phyloP scores from a whole-genome alignment of 139 green algal species.

The Trebouxia sp. region DNA sequence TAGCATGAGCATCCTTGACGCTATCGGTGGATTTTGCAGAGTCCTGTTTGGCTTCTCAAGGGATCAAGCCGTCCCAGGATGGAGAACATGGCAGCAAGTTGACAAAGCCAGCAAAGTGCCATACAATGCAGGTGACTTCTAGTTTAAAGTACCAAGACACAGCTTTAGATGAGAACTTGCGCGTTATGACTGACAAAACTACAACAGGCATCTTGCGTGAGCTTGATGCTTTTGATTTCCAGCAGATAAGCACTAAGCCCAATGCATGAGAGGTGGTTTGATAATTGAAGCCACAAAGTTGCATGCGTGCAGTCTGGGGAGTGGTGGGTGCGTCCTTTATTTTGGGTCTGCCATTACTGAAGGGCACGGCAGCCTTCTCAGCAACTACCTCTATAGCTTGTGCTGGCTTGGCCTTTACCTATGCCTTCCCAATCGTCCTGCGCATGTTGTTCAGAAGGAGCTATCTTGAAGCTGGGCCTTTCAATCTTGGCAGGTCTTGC shows the following conservation, averaged over 20 bases:
- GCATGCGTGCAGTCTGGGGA: constrained; percentile 4
- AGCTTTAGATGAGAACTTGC: too few relatives aligned
- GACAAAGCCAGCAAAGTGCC: neutral
- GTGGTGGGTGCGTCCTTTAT: neutral
- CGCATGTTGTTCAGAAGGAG: neutral
- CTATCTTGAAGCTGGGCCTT: neutral
- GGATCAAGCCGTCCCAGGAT: neutral
- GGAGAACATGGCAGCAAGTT: neutral
- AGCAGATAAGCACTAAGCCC: too few relatives aligned
- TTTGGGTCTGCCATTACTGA: neutral
- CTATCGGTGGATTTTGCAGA: neutral
- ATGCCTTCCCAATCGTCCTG: neutral
- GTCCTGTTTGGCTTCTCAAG: constrained; percentile 6
- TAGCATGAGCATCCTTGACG: too few relatives aligned
- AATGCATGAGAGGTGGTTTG: too few relatives aligned
- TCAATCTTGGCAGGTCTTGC: neutral
- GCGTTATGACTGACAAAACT: too few relatives aligned
- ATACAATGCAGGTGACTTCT: neutral
- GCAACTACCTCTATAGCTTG: neutral
- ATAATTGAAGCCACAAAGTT: too few relatives aligned
- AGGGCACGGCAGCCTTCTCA: neutral
- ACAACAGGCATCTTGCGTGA: too few relatives aligned
- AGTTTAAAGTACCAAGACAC: too few relatives aligned
- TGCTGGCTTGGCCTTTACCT: neutral
- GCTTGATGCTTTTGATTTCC: too few relatives aligned